Percentiles rank a stretch among this genome's conserved stretches.
Evolutionary conservation across 306 rosid species (phyloP).

Genomic region (Amphicarpaea edgeworthii): DNA sequence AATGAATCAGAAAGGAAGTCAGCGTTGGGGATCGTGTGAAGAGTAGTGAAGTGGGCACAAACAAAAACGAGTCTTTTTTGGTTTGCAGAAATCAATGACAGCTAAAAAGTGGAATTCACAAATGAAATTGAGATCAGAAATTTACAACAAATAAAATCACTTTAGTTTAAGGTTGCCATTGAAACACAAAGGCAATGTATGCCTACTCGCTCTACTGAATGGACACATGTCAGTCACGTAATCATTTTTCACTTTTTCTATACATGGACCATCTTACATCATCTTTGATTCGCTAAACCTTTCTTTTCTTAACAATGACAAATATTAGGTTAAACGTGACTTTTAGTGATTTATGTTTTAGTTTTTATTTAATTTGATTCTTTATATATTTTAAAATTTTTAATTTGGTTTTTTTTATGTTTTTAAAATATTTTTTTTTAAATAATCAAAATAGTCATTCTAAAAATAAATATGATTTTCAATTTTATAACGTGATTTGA

Average conservation of each 20-base stretch:
- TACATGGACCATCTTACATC: constrained; percentile 27
- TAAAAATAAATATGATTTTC: too few species aligned
- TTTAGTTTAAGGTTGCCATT: constrained; percentile 10
- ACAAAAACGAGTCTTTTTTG: constrained; percentile 20
- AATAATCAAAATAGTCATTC: too few species aligned
- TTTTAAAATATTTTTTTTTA: too few species aligned
- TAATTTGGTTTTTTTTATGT: too few species aligned
- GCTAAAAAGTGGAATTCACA: constrained; percentile 11
- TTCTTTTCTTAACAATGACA: neutral
- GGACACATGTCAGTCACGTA: constrained; percentile 39
- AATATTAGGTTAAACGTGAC: too few species aligned
- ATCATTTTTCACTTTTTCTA: neutral
- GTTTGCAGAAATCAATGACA: constrained; percentile 35
- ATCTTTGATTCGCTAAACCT: neutral
- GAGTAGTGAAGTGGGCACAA: neutral
- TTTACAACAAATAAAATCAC: constrained; percentile 8
- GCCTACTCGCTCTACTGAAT: neutral
- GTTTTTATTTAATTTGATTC: too few species aligned
- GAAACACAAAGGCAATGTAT: neutral
- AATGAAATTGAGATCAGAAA: neutral
- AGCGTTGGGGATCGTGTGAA: constrained; percentile 27
- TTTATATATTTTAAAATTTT: too few species aligned
- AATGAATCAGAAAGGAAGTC: constrained; percentile 23
- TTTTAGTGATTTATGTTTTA: too few species aligned
- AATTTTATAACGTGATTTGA: too few species aligned